Evolutionary conservation across 2,329 filamentous ascomycete species (phyloP).

Genomic region (Aureobasidium subglaciale): DNA sequence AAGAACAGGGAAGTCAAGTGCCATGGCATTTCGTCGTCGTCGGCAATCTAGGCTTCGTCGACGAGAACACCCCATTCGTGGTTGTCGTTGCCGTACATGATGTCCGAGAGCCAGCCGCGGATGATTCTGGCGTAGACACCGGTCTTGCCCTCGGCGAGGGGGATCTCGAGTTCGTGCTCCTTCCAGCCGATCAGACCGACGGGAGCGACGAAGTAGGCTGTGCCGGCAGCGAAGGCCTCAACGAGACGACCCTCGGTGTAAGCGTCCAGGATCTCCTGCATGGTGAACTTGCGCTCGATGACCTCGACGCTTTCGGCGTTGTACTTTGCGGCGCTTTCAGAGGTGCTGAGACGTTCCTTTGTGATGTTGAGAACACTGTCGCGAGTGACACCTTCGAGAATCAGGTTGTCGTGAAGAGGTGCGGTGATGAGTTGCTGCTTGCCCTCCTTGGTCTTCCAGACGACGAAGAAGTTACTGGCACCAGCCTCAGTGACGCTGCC

Average conservation of each 20-base stretch:
- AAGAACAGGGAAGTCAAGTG: not conserved
- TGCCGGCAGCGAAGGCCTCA: conserved; percentile 81
- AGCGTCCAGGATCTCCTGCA: conserved; percentile 18
- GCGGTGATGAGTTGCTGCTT: conserved; percentile 71
- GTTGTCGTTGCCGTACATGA: conserved; percentile 42
- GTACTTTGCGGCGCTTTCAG: conserved; percentile 16
- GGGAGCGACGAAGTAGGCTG: conserved; percentile 54
- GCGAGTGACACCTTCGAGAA: conserved; percentile 83
- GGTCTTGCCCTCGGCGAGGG: conserved; percentile 29
- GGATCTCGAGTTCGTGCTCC: conserved; percentile 37
- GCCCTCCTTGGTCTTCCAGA: conserved; percentile 63
- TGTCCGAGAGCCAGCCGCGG: conserved; percentile 41
- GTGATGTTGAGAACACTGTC: conserved; percentile 70
- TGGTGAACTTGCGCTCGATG: conserved; percentile 52
- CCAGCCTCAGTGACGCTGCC: conserved; percentile 82
- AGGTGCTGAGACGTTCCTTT: conserved; percentile 52
- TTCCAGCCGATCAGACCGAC: conserved; percentile 40
- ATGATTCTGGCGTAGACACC: conserved; percentile 35
- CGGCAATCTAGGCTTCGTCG: conserved; percentile 26
- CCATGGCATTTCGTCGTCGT: not conserved
- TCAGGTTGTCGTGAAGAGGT: conserved; percentile 72
- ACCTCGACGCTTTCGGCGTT: conserved; percentile 11
- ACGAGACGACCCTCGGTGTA: conserved; percentile 42
- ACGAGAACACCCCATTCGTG: conserved; percentile 44
- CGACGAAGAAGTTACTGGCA: conserved; percentile 84